Base-by-base conservation (phyloP, 352 stramenopile genomes). In the Phytophthora podocarpi region DNA sequence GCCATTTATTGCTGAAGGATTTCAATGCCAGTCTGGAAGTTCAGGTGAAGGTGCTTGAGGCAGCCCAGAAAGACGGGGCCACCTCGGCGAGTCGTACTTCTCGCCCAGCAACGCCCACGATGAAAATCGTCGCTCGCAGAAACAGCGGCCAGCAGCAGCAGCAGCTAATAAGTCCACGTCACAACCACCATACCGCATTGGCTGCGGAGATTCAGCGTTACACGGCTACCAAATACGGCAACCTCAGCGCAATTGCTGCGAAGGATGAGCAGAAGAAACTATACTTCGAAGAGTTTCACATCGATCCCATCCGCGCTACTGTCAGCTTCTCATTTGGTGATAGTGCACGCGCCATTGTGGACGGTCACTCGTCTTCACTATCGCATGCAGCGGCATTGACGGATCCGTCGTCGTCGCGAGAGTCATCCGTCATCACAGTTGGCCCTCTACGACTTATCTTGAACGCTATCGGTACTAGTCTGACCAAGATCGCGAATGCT, bases 201-300 rank as follows among this genome's bases (percentile, higher is more conserved):
- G 65, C 60, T 40, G 53, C 59, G 4, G 72, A 81, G 13, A 78
- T 76, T 34, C 72, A 78, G 41, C 64, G 61, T 15, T 76, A 74
- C 23, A 62, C 58, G 2, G 28, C 47, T 39, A 45, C 53, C 16
- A 66, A 66, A 55, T 61, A 78, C 45, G 72, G 72, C 32, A 72
- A 15, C 41, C 27, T 74, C 13, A 36, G 65, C 54, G 64, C 41
- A 5, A 76, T 83, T 42, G 64, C 21, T 53, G 74, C 64, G 3
- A 87, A 82, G 26, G 70, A 83, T 9, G 81, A 90, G 43, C 70
- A 81, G 15, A 94, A 89, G 42, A 96, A 96, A 49, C 61, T 96
- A 9, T 96, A 96, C 64, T 95, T 96, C 34, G 88, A 96, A 77
- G 87, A 95, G 63, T 95, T 96, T 49, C 73, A 90, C 45, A 92